Conservation (phyloP, 352 stramenopile species). For the Phytophthora cryptogea region DNA sequence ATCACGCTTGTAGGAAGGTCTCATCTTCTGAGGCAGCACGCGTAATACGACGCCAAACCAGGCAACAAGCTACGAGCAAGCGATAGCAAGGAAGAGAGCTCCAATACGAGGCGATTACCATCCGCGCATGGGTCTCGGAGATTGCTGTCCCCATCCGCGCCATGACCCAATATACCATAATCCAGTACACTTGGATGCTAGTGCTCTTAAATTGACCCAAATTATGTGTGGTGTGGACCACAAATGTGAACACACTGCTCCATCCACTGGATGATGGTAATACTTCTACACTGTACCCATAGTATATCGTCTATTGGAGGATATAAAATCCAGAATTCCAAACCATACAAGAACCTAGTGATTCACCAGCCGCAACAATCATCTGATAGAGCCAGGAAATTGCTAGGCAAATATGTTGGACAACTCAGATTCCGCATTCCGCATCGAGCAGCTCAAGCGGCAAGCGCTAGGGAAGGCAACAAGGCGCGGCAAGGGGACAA, state of each 20-base stretch:
- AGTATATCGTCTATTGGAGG: neutral
- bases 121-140: neutral
- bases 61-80: no score
- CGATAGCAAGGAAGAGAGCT: neutral
- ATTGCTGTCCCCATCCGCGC: slow-evolving; percentile 4
- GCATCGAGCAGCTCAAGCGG: neutral
- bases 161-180: no score
- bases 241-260: no score
- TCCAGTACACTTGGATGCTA: no score
- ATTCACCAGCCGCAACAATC: neutral
- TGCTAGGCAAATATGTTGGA: slow-evolving; percentile 7
- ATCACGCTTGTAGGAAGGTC: no score
- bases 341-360: neutral
- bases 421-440: slow-evolving; percentile 16
- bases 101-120: slow-evolving; percentile 12
- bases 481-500: slow-evolving; percentile 1
- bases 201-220: no score
- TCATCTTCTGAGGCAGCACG: no score
- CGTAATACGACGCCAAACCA: no score
- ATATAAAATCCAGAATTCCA: slow-evolving; percentile 7
- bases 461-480: neutral
- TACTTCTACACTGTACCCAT: slow-evolving; percentile 4
- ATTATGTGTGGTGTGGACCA: no score
- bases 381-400: neutral
- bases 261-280: no score